A percentile compares a stretch with the other conserved stretches of the same genome.
phyloP scores from a whole-genome alignment of 495 filamentous ascomycete species.

The Tuber calosporum region DNA sequence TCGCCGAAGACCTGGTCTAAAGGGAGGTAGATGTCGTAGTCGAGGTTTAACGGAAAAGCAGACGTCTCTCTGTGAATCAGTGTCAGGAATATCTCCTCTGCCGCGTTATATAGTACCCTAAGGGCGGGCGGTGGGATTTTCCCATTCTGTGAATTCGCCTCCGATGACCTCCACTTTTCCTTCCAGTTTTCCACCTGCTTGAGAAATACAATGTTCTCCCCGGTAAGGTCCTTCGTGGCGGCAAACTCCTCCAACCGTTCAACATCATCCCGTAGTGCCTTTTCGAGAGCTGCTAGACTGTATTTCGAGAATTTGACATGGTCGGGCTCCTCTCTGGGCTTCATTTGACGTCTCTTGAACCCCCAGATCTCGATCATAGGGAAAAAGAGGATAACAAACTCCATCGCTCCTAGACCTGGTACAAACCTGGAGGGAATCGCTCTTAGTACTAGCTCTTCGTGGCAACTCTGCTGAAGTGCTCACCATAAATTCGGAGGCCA shows the following conservation, averaged over 20 bases:
- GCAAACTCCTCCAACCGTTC: slow-evolving; percentile 51
- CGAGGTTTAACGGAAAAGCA: slow-evolving; percentile 35
- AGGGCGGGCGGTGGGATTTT: slow-evolving; percentile 17
- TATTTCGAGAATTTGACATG: slow-evolving; percentile 44
- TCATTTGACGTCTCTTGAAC: slow-evolving; percentile 31
- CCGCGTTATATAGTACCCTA: slow-evolving; percentile 27
- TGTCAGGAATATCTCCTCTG: slow-evolving; percentile 31
- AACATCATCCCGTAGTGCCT: slow-evolving; percentile 48
- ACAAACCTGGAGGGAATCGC: slow-evolving; percentile 42
- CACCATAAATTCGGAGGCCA: slow-evolving; percentile 37
- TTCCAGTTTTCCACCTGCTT: slow-evolving; percentile 51
- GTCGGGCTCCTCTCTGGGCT: slow-evolving; percentile 30
- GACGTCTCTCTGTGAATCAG: slow-evolving; percentile 32
- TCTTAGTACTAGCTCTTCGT: background rate
- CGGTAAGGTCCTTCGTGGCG: slow-evolving; percentile 54
- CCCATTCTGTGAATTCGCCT: slow-evolving; percentile 19
- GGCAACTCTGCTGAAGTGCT: background rate
- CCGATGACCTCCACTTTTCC: slow-evolving; percentile 40
- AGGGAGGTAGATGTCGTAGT: slow-evolving; percentile 34
- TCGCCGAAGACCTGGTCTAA: slow-evolving; percentile 27
- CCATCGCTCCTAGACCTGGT: slow-evolving; percentile 50
- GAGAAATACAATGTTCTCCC: slow-evolving; percentile 58
- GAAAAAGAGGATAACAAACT: slow-evolving; percentile 52
- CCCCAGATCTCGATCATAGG: slow-evolving; percentile 51
- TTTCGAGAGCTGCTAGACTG: slow-evolving; percentile 52